Evolutionary conservation across 192 early-diverging fungal species (phyloP), one percentile per base, ranked within the genome.

Genomic region (Gamsiella multidivaricata): DNA sequence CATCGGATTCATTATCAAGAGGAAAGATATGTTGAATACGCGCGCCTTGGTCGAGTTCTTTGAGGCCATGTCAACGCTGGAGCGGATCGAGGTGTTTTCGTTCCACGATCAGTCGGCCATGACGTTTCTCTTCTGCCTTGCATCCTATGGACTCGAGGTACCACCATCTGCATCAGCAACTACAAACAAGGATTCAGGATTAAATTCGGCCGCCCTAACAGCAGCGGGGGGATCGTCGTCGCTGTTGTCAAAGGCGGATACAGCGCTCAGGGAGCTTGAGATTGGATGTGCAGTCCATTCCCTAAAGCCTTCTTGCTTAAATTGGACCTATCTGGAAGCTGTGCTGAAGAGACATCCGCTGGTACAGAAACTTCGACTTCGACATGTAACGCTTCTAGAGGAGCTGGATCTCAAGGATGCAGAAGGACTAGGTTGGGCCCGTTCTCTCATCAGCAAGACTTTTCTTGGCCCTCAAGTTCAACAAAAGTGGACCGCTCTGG

Each of bases 61-160:
- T 0, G 41, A 60, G 39, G 36, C 9, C 6, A 69, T 69, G 67
- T 14, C 11, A 15, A 32, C 11, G 12, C 20, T 69, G 43, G 67
- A 69, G 43, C 14, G 57, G 15, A 41, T 69, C 25, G 57, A 56
- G 1, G 11, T 69, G 37, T 60, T 42, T 32, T 69, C 67, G 2
- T 46, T 53, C 23, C 31, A 52, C 3, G 57, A 60, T 17, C 33
- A 29, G 7, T 11, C 60, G 49, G 50, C 54, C 22, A n/a, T 49
- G 15, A 26, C 46, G 18, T 51, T 58, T 22, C 57, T 69, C 0
- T 33, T 50, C 9, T 8, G 46, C 10, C 53, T 69, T 2, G 49
- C 37, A 17, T 32, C 67, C 7, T 69, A 41, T 31, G 33, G 50
- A 22, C 39, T 26, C 15, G 23, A 25, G 29, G 23, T 14, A 56